Percentiles rank a stretch among this genome's conserved stretches.
phyloP scores from a whole-genome alignment of 1,284 basidiomycete species.

The Melampsora abietis-canadensis region DNA sequence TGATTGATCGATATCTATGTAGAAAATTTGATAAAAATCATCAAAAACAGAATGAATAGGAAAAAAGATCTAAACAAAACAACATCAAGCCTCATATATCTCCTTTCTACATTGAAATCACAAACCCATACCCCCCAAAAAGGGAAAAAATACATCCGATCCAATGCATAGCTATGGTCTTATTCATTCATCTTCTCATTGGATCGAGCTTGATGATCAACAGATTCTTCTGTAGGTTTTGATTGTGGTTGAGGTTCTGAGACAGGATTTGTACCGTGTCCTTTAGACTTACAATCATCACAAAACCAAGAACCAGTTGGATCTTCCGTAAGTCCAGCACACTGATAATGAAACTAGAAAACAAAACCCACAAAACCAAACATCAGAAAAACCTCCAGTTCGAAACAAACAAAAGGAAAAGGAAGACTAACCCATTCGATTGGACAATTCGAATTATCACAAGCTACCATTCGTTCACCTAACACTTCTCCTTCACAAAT shows the following conservation, averaged over 20 bases:
- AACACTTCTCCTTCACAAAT: constrained; percentile 21
- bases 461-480: constrained; percentile 37
- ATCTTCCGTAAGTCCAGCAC: constrained; percentile 30
- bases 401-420: background rate
- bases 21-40: no score
- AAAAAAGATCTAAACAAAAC: no score
- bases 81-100: no score
- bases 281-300: constrained; percentile 11
- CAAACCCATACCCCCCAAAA: background rate
- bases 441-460: constrained; percentile 36
- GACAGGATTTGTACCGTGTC: background rate
- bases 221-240: no score
- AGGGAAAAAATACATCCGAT: background rate
- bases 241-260: no score
- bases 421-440: constrained; percentile 35
- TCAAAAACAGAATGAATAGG: no score
- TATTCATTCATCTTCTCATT: no score
- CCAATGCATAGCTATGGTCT: no score
- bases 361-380: background rate
- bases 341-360: constrained; percentile 28
- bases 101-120: no score
- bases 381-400: background rate
- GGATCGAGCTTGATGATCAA: no score
- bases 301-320: constrained; percentile 30
- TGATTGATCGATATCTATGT: no score